Evolutionary conservation across 1,284 basidiomycete species (phyloP).

Genomic region (Boletus smithii): DNA sequence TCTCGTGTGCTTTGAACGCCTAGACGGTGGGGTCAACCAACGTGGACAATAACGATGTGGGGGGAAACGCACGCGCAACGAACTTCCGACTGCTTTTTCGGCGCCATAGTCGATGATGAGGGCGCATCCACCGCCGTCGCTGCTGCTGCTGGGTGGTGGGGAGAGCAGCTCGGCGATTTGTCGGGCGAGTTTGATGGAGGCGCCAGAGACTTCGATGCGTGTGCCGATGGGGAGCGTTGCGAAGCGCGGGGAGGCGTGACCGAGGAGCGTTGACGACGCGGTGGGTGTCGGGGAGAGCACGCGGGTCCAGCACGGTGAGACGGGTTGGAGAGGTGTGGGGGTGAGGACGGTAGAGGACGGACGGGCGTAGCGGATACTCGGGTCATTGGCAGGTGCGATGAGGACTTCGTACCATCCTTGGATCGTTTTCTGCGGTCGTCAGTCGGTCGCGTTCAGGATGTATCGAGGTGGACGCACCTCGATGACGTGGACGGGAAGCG

Average conservation of each 20-base stretch:
- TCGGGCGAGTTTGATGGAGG: slow-evolving; percentile 65
- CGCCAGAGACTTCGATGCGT: slow-evolving; percentile 76
- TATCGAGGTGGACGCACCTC: slow-evolving; percentile 52
- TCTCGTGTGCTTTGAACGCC: slow-evolving; percentile 88
- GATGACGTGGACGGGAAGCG: slow-evolving; percentile 88
- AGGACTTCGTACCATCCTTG: slow-evolving; percentile 88
- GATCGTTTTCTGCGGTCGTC: slow-evolving; percentile 55
- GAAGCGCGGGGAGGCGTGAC: slow-evolving; percentile 71
- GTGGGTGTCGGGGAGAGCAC: slow-evolving; percentile 68
- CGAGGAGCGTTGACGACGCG: slow-evolving; percentile 63
- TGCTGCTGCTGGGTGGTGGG: neutral
- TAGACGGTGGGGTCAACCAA: slow-evolving; percentile 31
- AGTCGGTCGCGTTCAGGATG: neutral
- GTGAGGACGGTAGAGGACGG: slow-evolving; percentile 12
- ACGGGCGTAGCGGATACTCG: slow-evolving; percentile 28
- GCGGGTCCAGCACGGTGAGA: slow-evolving; percentile 51
- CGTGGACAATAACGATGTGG: accelerated
- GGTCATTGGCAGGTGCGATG: slow-evolving; percentile 50
- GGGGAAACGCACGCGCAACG: slow-evolving; percentile 68
- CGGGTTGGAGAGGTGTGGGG: slow-evolving; percentile 1
- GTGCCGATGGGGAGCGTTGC: slow-evolving; percentile 60
- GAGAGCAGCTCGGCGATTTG: slow-evolving; percentile 58
- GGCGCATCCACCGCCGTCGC: slow-evolving; percentile 62
- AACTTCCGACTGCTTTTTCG: slow-evolving; percentile 64
- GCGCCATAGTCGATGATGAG: slow-evolving; percentile 92